These are phyloP conservation scores for Dalbergia cultrata DNA, from an alignment of 306 rosid species.

Conservation along the genomic window DNA sequence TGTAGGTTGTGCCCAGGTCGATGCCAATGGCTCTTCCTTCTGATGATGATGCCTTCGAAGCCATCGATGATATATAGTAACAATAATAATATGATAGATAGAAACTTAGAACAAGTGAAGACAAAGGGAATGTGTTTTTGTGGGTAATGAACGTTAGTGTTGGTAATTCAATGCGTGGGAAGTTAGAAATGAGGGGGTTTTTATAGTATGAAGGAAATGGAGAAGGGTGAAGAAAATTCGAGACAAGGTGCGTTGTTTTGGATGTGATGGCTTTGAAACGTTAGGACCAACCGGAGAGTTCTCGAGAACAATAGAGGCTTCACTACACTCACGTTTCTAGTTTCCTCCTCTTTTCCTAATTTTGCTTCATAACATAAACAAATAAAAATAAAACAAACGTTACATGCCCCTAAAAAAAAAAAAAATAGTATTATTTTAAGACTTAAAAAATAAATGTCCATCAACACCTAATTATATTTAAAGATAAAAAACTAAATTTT, in stretches of 20 bases:
- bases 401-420: too few species aligned
- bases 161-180: neutral
- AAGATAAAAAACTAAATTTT: too few species aligned
- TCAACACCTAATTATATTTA: too few species aligned
- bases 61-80: conserved; percentile 34
- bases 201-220: neutral
- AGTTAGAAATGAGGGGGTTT: neutral
- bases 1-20: conserved; percentile 67
- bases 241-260: neutral
- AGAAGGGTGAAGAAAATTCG: conserved; percentile 43
- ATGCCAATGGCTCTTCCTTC: conserved; percentile 60
- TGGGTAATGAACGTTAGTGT: neutral
- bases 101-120: too few species aligned
- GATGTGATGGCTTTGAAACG: neutral
- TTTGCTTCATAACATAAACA: neutral
- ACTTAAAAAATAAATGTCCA: too few species aligned
- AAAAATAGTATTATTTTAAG: too few species aligned
- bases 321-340: neutral
- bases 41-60: conserved; percentile 38
- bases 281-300: conserved; percentile 28
- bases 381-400: too few species aligned
- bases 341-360: neutral
- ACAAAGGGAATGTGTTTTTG: neutral
- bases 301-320: conserved; percentile 20
- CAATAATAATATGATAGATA: too few species aligned